Evolutionary conservation across 108 stramenopile genomes (phyloP).

Genomic region (Schizochytrium sp.): DNA sequence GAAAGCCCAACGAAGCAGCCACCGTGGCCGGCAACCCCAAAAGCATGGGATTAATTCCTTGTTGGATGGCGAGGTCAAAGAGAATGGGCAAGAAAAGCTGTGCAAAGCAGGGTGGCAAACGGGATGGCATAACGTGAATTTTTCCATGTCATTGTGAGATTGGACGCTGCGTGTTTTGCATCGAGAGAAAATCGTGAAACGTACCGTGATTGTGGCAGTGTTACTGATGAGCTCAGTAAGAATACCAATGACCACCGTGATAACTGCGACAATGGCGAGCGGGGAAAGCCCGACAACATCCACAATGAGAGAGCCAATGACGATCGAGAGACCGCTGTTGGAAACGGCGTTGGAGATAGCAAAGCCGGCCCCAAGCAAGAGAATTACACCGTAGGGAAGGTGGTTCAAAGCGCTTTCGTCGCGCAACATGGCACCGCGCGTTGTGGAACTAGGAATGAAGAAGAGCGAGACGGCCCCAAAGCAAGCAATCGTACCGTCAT

Average conservation of each 20-base stretch:
- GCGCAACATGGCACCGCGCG: background rate
- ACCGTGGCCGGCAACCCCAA: background rate
- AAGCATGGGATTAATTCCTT: background rate
- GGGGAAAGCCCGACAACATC: background rate
- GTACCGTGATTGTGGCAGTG: background rate
- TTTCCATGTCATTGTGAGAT: too few species aligned
- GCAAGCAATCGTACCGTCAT: background rate
- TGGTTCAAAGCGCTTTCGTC: background rate
- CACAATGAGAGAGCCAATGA: background rate
- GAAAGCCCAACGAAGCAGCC: background rate
- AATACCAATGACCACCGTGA: background rate
- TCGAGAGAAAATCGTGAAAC: too few species aligned
- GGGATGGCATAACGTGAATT: too few species aligned
- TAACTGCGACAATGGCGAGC: background rate
- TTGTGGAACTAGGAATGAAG: background rate
- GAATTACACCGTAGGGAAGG: background rate
- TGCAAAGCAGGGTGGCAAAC: too few species aligned
- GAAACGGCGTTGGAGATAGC: background rate
- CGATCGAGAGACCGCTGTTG: background rate
- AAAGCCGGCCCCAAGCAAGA: background rate
- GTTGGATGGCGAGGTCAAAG: background rate
- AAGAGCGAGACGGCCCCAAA: background rate
- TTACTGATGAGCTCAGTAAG: background rate
- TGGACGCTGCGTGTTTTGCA: too few species aligned
- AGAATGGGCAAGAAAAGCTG: background rate